A percentile compares a stretch with the other conserved stretches of the same genome.
phyloP scores from a whole-genome alignment of 2,329 filamentous ascomycete genomes.

The Escovopsis sp. region DNA sequence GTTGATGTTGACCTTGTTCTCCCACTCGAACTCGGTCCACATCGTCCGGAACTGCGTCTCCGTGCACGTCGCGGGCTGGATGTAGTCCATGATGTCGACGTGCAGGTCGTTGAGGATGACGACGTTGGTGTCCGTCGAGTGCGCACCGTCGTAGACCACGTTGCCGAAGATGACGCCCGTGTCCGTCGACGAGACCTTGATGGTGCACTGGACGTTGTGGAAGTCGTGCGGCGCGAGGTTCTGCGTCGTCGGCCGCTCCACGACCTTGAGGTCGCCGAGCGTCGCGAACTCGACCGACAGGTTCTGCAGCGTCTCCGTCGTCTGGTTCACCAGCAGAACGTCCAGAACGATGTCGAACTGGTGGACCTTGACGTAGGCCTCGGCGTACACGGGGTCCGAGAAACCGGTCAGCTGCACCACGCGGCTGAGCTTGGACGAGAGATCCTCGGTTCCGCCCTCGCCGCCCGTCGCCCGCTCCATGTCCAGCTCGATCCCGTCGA shows the following conservation, averaged over 20 bases:
- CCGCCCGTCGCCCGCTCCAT: constrained; percentile 90
- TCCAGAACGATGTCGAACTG: constrained; percentile 98
- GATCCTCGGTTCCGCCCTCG: constrained; percentile 67
- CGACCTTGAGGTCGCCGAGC: constrained; percentile 90
- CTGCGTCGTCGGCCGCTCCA: constrained; percentile 90
- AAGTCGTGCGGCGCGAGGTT: constrained; percentile 94
- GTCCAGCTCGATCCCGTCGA: constrained; percentile 77
- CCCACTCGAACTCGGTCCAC: constrained; percentile 99
- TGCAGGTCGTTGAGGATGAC: constrained; percentile 97
- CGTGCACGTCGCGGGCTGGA: constrained; percentile 88
- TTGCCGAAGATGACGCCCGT: constrained; percentile 98
- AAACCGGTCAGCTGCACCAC: constrained; percentile 97
- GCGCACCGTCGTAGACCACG: constrained; percentile 89
- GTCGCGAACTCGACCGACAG: constrained; percentile 98
- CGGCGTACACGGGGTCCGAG: constrained; percentile 96
- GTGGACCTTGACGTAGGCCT: constrained; percentile 96
- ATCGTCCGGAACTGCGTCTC: constrained; percentile 99
- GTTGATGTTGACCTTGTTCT: constrained; percentile 99
- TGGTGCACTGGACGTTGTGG: constrained; percentile 94
- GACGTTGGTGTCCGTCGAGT: constrained; percentile 85
- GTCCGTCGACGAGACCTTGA: constrained; percentile 96
- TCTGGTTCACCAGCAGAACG: constrained; percentile 93
- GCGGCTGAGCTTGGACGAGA: constrained; percentile 85
- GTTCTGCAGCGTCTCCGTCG: constrained; percentile 90
- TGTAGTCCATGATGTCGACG: constrained; percentile 99